Evolutionary conservation across 2,329 filamentous ascomycete species (phyloP), one percentile per base, ranked within the genome.

Genomic region (Aspergillus jensenii): DNA sequence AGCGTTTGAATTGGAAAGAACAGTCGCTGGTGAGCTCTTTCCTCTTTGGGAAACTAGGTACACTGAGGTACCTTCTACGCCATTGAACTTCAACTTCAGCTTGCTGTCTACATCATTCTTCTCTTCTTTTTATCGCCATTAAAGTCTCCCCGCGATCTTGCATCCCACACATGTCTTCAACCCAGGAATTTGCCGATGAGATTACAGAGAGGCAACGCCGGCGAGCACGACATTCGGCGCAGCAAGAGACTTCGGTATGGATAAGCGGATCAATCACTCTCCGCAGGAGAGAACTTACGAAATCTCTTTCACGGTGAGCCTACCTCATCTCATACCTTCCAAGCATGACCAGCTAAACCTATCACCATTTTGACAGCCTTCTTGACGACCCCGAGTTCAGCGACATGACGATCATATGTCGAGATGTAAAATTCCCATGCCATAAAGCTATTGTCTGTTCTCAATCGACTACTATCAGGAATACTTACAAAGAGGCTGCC

Each of bases 371-470:
- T 6, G 27, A 48, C 31, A 55, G 35, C 9, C n/a, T 48, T 9
- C 14, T 48, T 15, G n/a, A 4, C 9, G n/a, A 27, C 19, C 27
- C 11, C 37, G 8, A 6, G 4, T 39, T 56, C 39, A n/a, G 6
- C 8, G 54, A 56, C 40, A 19, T 56, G 40, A 31, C 35, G n/a
- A n/a, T 56, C 21, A 11, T 14, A n/a, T 56, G 54, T 31, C 33
- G n/a, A 17, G 17, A 19, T 3, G n/a, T 37, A 21, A 23, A n/a
- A 11, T 56, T 56, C n/a, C 46, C 2, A 14, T 56, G 54, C 31
- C 46, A 56, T n/a, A 56, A 51, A 39, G 47, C 40, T 15, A 51
- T 56, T 23, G 47, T 56, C 11, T 56, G 47, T n/a, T 47, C 47
- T 15, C 54, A 56, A n/a, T 56, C 54, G 5, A 8, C 9, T n/a